These are phyloP conservation scores for Suhomyces panamericanus DNA, from an alignment of 1,139 yeast species.

Conservation along the genomic window DNA sequence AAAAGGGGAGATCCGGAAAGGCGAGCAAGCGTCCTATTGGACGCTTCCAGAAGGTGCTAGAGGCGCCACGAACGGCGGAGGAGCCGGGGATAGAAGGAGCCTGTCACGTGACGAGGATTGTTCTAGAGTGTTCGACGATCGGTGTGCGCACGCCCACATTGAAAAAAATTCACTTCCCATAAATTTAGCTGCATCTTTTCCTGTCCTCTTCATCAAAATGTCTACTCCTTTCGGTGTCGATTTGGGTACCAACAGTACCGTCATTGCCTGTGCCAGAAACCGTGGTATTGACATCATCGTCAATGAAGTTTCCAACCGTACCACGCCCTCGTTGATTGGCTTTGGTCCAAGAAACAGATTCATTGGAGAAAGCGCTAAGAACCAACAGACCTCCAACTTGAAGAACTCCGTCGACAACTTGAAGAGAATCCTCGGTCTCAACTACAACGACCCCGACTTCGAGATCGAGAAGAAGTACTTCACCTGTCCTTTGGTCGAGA, in stretches of 20 bases:
- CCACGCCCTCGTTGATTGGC: conserved; percentile 94
- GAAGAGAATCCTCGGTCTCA: conserved; percentile 86
- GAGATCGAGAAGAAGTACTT: conserved; percentile 72
- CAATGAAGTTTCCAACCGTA: conserved; percentile 96
- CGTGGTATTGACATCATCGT: conserved; percentile 98
- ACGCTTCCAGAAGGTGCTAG: neutral
- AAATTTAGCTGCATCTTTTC: conserved; percentile 2
- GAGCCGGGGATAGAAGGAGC: neutral
- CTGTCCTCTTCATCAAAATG: conserved; percentile 25
- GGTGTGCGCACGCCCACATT: conserved; percentile 11
- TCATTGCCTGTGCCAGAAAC: conserved; percentile 96
- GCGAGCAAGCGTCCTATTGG: neutral
- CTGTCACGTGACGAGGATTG: conserved; percentile 6
- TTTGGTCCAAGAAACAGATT: conserved; percentile 87
- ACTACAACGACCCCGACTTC: conserved; percentile 74
- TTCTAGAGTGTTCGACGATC: conserved; percentile 12
- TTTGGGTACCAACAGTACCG: conserved; percentile 93
- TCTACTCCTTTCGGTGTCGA: conserved; percentile 95
- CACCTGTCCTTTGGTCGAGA: conserved; percentile 67
- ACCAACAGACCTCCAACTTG: conserved; percentile 92
- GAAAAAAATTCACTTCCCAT: conserved; percentile 12
- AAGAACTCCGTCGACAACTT: conserved; percentile 94
- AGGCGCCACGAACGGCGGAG: neutral
- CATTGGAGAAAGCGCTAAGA: conserved; percentile 94
- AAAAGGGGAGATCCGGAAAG: neutral